These are phyloP conservation scores for Cadophora luteo-olivacea DNA, from an alignment of 2,329 filamentous ascomycete genomes.

Conservation along the genomic window DNA sequence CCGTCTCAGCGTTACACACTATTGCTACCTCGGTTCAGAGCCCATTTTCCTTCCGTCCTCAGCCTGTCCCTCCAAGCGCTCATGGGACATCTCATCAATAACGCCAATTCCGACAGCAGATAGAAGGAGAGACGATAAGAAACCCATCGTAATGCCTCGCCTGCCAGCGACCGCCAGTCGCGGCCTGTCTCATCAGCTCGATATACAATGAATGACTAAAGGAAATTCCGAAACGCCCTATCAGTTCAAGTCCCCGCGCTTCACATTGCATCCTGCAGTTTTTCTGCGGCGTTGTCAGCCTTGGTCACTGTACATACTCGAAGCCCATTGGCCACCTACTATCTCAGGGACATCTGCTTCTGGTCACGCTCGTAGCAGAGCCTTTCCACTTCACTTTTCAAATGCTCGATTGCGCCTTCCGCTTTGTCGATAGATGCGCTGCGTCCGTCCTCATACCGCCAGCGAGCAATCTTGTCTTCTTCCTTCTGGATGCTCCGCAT, in stretches of 20 bases:
- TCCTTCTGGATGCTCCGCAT: slow-evolving; percentile 77
- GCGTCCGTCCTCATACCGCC: slow-evolving; percentile 53
- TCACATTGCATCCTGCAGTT: neutral
- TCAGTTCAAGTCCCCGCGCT: neutral
- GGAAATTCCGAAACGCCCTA: neutral
- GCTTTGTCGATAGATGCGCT: slow-evolving; percentile 29
- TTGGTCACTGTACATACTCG: neutral
- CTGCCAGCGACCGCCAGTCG: neutral
- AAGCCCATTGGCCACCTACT: slow-evolving; percentile 18
- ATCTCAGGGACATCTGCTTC: slow-evolving; percentile 21
- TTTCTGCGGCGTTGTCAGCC: slow-evolving; percentile 11
- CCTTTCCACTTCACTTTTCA: slow-evolving; percentile 64
- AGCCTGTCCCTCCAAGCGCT: slow-evolving; percentile 36
- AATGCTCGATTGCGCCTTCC: slow-evolving; percentile 68
- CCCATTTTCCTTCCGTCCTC: slow-evolving; percentile 25
- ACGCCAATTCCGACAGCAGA: slow-evolving; percentile 10
- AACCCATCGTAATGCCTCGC: neutral
- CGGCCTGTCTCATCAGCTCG: neutral
- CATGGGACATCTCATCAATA: slow-evolving; percentile 29
- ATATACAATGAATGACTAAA: slow-evolving; percentile 4
- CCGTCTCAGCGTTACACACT: slow-evolving; percentile 42
- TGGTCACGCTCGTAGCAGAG: slow-evolving; percentile 45
- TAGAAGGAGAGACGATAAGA: slow-evolving; percentile 1
- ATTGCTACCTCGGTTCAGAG: slow-evolving; percentile 32
- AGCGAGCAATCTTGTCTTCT: slow-evolving; percentile 75